Evolutionary conservation across 1,284 basidiomycete genomes (phyloP).

Genomic region (Hemileia vastatrix): DNA sequence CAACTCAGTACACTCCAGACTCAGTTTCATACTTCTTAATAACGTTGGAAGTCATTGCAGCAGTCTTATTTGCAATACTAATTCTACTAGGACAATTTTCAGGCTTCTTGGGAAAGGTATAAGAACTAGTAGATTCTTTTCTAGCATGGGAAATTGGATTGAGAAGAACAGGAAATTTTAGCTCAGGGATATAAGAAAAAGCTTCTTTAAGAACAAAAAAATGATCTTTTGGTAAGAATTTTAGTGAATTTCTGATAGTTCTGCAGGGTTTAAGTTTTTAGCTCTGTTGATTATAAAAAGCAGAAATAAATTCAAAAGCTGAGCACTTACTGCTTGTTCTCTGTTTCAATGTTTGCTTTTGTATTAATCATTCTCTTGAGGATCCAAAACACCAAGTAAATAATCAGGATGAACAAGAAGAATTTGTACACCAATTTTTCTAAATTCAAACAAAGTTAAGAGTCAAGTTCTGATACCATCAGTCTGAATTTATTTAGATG

Average conservation of each 20-base stretch:
- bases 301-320: too few relatives aligned
- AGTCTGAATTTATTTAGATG: constrained; percentile 84
- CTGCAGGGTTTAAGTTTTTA: constrained; percentile 88
- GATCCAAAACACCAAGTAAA: constrained; percentile 70
- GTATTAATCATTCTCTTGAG: constrained; percentile 65
- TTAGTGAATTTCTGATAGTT: too few relatives aligned
- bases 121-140: constrained; percentile 67
- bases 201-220: constrained; percentile 89
- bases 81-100: constrained; percentile 44
- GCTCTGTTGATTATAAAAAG: too few relatives aligned
- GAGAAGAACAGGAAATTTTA: constrained; percentile 77
- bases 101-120: constrained; percentile 59
- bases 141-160: constrained; percentile 82
- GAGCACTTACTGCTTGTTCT: constrained; percentile 60
- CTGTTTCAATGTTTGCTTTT: constrained; percentile 59
- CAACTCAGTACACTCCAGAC: constrained; percentile 30
- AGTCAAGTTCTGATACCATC: constrained; percentile 81
- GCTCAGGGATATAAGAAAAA: constrained; percentile 77
- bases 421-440: constrained; percentile 89
- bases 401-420: constrained; percentile 83
- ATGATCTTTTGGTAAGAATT: constrained; percentile 72
- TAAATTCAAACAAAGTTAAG: constrained; percentile 72
- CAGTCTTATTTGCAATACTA: constrained; percentile 46
- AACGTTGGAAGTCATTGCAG: constrained; percentile 59
- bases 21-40: constrained; percentile 48